Evolutionary conservation across 805 yeast genomes (phyloP), one percentile per base, ranked within the genome.

Genomic region (Clavispora carvajalis): DNA sequence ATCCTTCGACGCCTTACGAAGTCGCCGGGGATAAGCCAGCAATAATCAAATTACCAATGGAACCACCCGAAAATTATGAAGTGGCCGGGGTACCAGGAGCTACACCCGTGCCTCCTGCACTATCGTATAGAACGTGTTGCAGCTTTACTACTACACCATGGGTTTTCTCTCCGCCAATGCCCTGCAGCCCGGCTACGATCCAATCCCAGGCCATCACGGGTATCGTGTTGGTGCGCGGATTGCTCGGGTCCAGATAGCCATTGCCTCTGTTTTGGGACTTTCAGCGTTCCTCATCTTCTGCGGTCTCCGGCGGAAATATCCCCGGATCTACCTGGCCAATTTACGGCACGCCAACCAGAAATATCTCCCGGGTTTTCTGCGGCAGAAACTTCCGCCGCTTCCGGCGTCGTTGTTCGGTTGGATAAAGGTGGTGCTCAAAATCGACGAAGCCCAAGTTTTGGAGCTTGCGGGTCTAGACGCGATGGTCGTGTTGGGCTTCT

Each of bases 401-500:
- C 80, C 85, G 5, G 49, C 65, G 34, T 71, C 86, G 2, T 57
- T 85, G 10, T 83, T 89, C 52, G 89, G 90, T 2, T 91, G 98
- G 97, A 70, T 90, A 7, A 76, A 80, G 0, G 76, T 79, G 0
- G 64, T 91, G 11, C 76, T 76, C 55, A 60, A 61, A 10, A 79
- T 90, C 15, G 69, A 73, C 19, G 98, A 91, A 51, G 71, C 76
- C 12, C 89, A 88, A 43, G 76, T 93, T 2, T 70, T 91, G 37
- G 91, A 88, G 45, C 83, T 82, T 54, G 96, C 97, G 2, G 99
- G 99, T 0, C 63, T 91, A 33, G 99, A 91, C 64, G 97, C 97
- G 0, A 89, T 77, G 63, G 98, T 93, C 36, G 91, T 86, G 55
- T 63, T 91, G 23, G 89, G 89, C 3, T 90, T 91, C 58, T 93